Base-by-base conservation (phyloP, 1,139 yeast species). In the Tardiomyces blankii region DNA sequence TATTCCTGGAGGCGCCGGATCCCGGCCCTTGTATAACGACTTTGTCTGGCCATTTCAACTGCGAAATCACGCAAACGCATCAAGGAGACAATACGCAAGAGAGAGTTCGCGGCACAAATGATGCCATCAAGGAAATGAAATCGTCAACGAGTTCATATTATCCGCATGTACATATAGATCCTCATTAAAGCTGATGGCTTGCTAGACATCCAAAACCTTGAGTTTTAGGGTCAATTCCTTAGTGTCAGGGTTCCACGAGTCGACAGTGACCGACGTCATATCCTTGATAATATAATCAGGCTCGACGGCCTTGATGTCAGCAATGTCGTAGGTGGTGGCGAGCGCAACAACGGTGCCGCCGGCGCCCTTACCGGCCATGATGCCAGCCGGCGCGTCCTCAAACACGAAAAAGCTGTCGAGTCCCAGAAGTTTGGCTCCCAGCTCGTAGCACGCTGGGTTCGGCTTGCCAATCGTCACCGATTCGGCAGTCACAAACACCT, bases 311-410 rank as follows among this genome's bases (percentile, higher is more conserved):
- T 80, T 76, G 49, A 85, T 80, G 64, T 74, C 72, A 55, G 79
- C 80, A 38, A 85, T 75, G 53, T 74, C 78, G 63, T 82, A 84
- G 45, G 93, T 81, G 49, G 91, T 81, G 54, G 91, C 85, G 65
- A 85, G 79, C 60, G 94, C 95, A 56, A 85, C 77, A 51, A 84
- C 81, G 63, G 75, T 73, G 60, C 93, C 89, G 55, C 93, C 94
- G 30, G 93, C 86, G 54, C 77, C 85, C 62, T 81, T 78, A 66
- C 94, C 95, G 43, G 95, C 91, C 51, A 75, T 70, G 54, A 85
- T 80, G 63, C 95, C 95, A 43, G 89, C 91, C 44, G 91, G 91
- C 43, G 94, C 93, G 62, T 84, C 94, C 68, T 84, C 94, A 60
- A 83, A 83, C 23, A 85, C 94, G 42, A 83, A 77, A 53, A 64